These are phyloP conservation scores for Vigna radiata DNA, from an alignment of 306 rosid genomes.

Conservation along the genomic window DNA sequence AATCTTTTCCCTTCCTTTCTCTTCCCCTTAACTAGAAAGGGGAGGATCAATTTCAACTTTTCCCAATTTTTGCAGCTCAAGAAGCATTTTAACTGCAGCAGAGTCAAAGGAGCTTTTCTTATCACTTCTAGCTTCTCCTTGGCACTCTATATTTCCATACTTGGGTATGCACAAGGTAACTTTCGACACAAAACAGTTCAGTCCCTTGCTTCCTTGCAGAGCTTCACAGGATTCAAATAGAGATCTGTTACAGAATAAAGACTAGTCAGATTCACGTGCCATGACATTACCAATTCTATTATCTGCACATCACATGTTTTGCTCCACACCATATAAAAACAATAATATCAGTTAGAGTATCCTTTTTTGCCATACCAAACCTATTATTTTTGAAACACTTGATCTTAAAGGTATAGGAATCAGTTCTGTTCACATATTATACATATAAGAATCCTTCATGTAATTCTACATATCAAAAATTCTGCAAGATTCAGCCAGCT, in stretches of 20 bases:
- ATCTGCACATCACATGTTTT: conserved; percentile 3
- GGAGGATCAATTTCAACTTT: conserved; percentile 56
- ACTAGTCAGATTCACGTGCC: background rate
- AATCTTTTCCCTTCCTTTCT: background rate
- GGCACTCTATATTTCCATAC: conserved; percentile 60
- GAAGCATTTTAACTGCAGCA: conserved; percentile 70
- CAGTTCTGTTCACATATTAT: background rate
- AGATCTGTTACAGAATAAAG: conserved; percentile 51
- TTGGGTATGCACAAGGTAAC: conserved; percentile 74
- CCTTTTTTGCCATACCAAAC: background rate
- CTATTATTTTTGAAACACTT: background rate
- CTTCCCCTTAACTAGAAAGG: conserved; percentile 5
- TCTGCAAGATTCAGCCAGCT: background rate
- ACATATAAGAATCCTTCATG: background rate
- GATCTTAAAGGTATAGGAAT: background rate
- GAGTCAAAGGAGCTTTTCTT: conserved; percentile 87
- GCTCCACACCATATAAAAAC: background rate
- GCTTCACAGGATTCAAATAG: conserved; percentile 58
- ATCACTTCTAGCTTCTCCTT: conserved; percentile 79
- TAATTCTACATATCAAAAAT: background rate
- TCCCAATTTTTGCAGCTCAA: conserved; percentile 68
- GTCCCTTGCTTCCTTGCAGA: conserved; percentile 55
- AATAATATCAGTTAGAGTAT: background rate
- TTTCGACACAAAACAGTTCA: conserved; percentile 66
- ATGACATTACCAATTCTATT: background rate